Evolutionary conservation across 2,329 filamentous ascomycete genomes (phyloP), one percentile per base, ranked within the genome.

Genomic region (Penicillium sp.): DNA sequence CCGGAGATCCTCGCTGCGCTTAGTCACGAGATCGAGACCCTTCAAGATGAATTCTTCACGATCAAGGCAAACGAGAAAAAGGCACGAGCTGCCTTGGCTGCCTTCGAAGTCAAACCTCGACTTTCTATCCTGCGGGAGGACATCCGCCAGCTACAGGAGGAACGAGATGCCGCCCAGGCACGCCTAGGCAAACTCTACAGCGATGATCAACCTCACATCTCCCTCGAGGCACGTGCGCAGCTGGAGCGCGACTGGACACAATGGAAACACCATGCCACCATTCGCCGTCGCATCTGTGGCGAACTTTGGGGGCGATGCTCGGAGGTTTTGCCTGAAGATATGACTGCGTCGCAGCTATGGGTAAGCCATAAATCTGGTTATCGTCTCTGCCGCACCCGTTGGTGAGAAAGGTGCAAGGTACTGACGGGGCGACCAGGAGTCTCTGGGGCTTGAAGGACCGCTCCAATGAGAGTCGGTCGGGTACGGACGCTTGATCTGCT

Each of bases 291-390:
- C 69, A 83, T 86, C 65, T 80, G 78, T 55, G 71, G 66, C 52
- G 81, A 84, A 62, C 68, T 86, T 66, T 87, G 84, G 84, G 73
- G 65, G 53, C 68, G 74, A 58, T 81, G 84, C 64, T 78, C 78
- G 60, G 83, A 82, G 48, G 69, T 76, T 33, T 60, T 86, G 64
- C 75, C 79, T 35, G 82, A 83, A 59, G 76, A 75, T 46, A 80
- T 82, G 73, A 76, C 68, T 25, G 77, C 71, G 62, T 79, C 77
- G 55, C 82, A 84, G 65, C 65, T 86, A 40, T 84, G 82, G 80
- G 85, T 80, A 59, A 65, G 62, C 58, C 52, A 43, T 33, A 38
- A n/a, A 40, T 13, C 51, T 8, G n/a, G 14, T n/a, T 1, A 42
- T 46, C 42, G 30, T 25, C 56, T 40, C 51, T 33, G 37, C 22